A percentile compares a stretch with the other conserved stretches of the same genome.
Conservation (phyloP, 768 basidiomycete species). For the Panaeolus papilionaceus region DNA sequence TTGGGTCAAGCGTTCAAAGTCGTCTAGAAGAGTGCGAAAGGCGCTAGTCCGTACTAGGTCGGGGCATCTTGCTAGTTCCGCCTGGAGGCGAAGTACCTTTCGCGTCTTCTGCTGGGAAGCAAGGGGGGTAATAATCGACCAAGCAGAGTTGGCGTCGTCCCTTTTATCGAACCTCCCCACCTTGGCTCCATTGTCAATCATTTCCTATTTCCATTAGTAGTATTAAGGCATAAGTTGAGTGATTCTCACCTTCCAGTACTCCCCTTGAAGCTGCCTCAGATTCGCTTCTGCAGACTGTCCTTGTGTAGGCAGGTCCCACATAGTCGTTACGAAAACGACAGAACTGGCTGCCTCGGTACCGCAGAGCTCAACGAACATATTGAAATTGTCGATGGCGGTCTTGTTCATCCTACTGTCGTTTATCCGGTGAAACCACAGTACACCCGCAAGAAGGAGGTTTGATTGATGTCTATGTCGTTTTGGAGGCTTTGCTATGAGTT, state of each 20-base stretch:
- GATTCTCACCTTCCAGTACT: background rate
- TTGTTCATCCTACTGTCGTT: constrained; percentile 47
- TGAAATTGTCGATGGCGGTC: constrained; percentile 50
- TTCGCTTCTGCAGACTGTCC: background rate
- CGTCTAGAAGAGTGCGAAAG: background rate
- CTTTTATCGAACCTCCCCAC: background rate
- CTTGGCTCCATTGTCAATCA: background rate
- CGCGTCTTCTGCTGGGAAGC: background rate
- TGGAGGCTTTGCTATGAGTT: background rate
- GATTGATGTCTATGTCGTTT: constrained; percentile 5
- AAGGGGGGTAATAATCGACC: background rate
- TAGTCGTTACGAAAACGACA: constrained; percentile 51
- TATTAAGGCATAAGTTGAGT: too few relatives aligned
- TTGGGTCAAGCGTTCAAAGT: background rate
- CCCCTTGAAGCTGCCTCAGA: background rate
- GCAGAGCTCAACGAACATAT: constrained; percentile 56
- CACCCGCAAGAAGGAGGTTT: constrained; percentile 27
- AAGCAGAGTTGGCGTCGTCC: background rate
- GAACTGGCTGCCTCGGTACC: constrained; percentile 50
- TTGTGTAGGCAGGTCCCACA: constrained; percentile 40
- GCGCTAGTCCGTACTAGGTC: background rate
- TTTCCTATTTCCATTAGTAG: background rate
- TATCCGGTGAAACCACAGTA: constrained; percentile 38
- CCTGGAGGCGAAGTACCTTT: background rate
- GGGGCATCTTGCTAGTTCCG: background rate